A percentile compares a stretch with the other conserved stretches of the same genome.
Conservation (phyloP, 345 rosid species). For the Ceriops decandra region DNA sequence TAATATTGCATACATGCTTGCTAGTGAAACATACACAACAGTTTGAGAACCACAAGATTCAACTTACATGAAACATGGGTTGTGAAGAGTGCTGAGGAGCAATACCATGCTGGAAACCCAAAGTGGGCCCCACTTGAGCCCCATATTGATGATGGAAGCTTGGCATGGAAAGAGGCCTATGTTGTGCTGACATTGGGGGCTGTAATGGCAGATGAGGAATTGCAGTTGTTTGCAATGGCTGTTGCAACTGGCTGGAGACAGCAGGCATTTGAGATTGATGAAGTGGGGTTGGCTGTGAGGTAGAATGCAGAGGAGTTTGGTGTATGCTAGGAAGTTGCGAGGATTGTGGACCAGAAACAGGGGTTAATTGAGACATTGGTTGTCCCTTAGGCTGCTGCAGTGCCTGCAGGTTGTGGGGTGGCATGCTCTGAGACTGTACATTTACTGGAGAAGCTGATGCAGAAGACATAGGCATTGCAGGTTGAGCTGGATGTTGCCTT, state of each 20-base stretch:
- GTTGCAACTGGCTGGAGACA: constrained; percentile 66
- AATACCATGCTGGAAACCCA: constrained; percentile 63
- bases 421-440: constrained; percentile 58
- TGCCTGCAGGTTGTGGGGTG: constrained; percentile 47
- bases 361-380: constrained; percentile 42
- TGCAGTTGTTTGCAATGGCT: constrained; percentile 51
- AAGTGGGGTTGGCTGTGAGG: constrained; percentile 51
- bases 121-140: constrained; percentile 53
- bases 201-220: constrained; percentile 56
- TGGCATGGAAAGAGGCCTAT: constrained; percentile 44
- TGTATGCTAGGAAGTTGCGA: constrained; percentile 52
- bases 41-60: constrained; percentile 14
- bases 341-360: constrained; percentile 51
- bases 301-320: constrained; percentile 48
- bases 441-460: constrained; percentile 44
- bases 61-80: constrained; percentile 73
- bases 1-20: neutral
- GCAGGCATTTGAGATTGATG: constrained; percentile 60
- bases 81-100: constrained; percentile 74
- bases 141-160: constrained; percentile 69
- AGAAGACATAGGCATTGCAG: constrained; percentile 42
- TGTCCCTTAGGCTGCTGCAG: constrained; percentile 67
- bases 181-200: constrained; percentile 55
- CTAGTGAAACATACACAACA: neutral
- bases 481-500: constrained; percentile 57